Percentiles rank a stretch among this genome's conserved stretches.
These are phyloP conservation scores for Aspergillus cavernicola DNA, from an alignment of 495 filamentous ascomycete genomes.

Conservation along the genomic window DNA sequence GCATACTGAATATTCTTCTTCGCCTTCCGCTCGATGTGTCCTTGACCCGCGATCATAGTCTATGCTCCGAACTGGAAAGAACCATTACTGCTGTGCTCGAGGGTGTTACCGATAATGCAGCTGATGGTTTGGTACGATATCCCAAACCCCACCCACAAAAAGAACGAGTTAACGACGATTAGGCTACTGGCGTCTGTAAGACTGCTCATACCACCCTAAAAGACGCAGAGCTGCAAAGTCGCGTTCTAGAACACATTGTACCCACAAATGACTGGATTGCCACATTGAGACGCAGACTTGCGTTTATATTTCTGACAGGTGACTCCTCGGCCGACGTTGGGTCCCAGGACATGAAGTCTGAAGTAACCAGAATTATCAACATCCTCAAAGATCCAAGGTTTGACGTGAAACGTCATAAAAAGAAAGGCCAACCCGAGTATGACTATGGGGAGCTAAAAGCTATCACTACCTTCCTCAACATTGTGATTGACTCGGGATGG, in stretches of 20 bases:
- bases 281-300: conserved; percentile 67
- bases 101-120: conserved; percentile 26
- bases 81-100: conserved; percentile 41
- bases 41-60: conserved; percentile 37
- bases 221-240: conserved; percentile 52
- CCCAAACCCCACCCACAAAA: background rate
- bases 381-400: conserved; percentile 51
- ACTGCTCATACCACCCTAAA: conserved; percentile 49
- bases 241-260: conserved; percentile 57
- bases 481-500: conserved; percentile 65
- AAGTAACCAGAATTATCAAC: conserved; percentile 47
- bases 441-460: conserved; percentile 66
- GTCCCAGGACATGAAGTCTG: conserved; percentile 40
- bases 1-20: conserved; percentile 43
- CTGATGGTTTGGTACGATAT: conserved; percentile 27
- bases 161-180: conserved; percentile 11
- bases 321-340: conserved; percentile 44
- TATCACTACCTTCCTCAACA: conserved; percentile 62
- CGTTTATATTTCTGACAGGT: conserved; percentile 63
- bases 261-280: conserved; percentile 51
- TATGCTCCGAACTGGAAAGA: conserved; percentile 44
- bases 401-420: conserved; percentile 35
- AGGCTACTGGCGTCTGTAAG: conserved; percentile 53
- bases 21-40: conserved; percentile 58
- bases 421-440: conserved; percentile 39